Base-by-base conservation (phyloP, 495 filamentous ascomycete species). In the Xylaria cubensis region DNA sequence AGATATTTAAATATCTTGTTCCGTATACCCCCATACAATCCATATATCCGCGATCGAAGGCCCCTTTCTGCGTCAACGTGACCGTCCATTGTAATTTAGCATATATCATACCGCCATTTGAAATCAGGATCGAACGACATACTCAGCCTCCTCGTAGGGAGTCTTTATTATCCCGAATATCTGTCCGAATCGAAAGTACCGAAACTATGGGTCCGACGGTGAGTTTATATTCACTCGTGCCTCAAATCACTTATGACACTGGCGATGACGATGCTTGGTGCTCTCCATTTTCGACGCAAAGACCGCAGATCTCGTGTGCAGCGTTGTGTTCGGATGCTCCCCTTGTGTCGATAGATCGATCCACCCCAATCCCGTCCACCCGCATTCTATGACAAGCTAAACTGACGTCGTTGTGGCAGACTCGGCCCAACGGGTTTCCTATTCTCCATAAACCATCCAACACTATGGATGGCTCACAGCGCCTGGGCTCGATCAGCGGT, bases 401-500 rank as follows among this genome's bases (percentile, higher is more conserved):
- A 46, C 63, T 72, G 42, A 79, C 74, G 64, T 75, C 72, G 64
- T 74, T 55, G 32, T 67, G 68, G 32, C 67, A 84, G 83, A 74
- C 72, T 48, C 77, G 80, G 63, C 72, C 80, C 36, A 82, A 78
- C 72, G 78, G 77, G 34, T 82, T 83, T 59, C 74, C 80, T 19
- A 78, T 77, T 69, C 78, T 83, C 70, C 75, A 72, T 41, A 84
- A 12, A 62, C 32, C 19, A n/a, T n/a, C 55, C 26, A 59, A 19
- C 55, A 36, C 36, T 5, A 39, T 39, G 58, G 32, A 61, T 13
- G 8, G 19, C 3, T 19, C 29, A 61, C 58, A 61, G 58, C 58
- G 58, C 55, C 71, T 80, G 53, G 77, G 64, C n/a, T 87, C 76
- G 78, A 84, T 63, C 82, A 82, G 46, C 78, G 84, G 44, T 85